Conservation (phyloP, 169 alveolate genomes). For the Eimeria praecox region DNA sequence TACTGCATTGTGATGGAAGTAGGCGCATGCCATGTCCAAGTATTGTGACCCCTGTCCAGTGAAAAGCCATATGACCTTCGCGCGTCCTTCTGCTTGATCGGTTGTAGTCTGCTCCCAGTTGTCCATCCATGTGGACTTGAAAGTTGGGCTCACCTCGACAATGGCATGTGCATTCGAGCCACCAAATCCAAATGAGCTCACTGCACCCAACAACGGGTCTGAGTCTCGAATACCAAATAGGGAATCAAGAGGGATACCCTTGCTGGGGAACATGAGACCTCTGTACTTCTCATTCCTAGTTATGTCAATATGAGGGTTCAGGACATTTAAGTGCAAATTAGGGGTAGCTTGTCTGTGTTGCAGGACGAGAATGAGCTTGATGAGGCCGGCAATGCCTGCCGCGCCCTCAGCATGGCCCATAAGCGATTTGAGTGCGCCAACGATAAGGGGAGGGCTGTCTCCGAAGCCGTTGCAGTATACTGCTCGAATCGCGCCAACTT, state of each 20-base stretch:
- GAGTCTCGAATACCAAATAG: conserved; percentile 30
- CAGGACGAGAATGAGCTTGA: neutral
- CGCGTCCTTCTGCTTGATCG: neutral
- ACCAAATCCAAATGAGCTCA: conserved; percentile 86
- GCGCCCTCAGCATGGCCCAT: conserved; percentile 25
- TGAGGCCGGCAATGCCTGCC: conserved; percentile 84
- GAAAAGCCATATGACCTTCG: conserved; percentile 82
- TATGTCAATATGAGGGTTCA: neutral
- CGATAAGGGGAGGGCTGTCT: conserved; percentile 75
- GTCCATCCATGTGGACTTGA: neutral
- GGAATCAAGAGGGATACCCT: conserved; percentile 57
- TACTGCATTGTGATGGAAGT: neutral
- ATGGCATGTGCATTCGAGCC: conserved; percentile 87
- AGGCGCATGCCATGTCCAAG: neutral
- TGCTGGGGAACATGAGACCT: conserved; percentile 48
- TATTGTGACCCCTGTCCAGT: conserved; percentile 83
- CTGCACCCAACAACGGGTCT: neutral
- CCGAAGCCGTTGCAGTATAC: conserved; percentile 73
- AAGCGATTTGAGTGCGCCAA: conserved; percentile 80
- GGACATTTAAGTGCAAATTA: neutral
- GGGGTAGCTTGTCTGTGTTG: neutral
- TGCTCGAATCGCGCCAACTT: conserved; percentile 85
- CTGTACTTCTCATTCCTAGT: neutral
- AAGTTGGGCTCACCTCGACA: neutral
- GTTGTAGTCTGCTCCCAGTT: too few species aligned